Evolutionary conservation across 306 rosid species (phyloP).

Genomic region (apple (Malus domestica)): ASM211411v1 NC_041793.1:16817001-16817500

Average conservation of each 20-base stretch:
- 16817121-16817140: constrained; percentile 72
- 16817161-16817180: constrained; percentile 72
- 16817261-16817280: constrained; percentile 79
- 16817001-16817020: constrained; percentile 75
- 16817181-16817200: constrained; percentile 38
- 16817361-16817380: background rate
- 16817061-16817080: constrained; percentile 25
- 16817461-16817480: too few species aligned
- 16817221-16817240: constrained; percentile 82
- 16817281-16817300: constrained; percentile 68
- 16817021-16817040: constrained; percentile 72
- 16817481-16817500: background rate
- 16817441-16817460: too few species aligned
- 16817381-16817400: constrained; percentile 1
- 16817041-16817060: constrained; percentile 47
- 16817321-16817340: constrained; percentile 1
- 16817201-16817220: constrained; percentile 64
- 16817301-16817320: constrained; percentile 42
- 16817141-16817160: constrained; percentile 85
- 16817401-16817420: too few species aligned
- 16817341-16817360: background rate
- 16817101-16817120: constrained; percentile 27
- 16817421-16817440: too few species aligned
- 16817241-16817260: constrained; percentile 59
- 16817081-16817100: constrained; percentile 8